A percentile compares a stretch with the other conserved stretches of the same genome.
phyloP scores from a whole-genome alignment of 75 land plant genomes.

The Sequoiadendron giganteum region DNA sequence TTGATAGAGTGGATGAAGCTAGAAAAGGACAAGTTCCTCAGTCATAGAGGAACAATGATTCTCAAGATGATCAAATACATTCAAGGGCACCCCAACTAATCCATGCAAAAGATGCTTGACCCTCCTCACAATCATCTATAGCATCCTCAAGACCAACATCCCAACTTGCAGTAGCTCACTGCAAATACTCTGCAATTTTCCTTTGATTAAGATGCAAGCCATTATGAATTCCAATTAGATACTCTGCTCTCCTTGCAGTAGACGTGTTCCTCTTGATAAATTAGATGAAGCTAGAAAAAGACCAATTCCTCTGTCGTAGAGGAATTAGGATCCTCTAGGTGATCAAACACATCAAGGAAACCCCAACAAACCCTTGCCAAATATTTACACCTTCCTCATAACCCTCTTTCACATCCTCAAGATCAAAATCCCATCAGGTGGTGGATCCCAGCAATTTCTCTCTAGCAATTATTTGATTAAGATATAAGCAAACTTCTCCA shows the following conservation, averaged over 20 bases:
- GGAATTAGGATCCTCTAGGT: not conserved
- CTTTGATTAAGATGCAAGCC: not conserved
- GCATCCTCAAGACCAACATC: not conserved
- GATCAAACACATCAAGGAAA: not conserved
- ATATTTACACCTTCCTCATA: not conserved
- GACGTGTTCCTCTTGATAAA: not conserved
- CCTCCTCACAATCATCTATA: not conserved
- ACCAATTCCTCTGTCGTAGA: not conserved
- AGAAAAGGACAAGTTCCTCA: not conserved
- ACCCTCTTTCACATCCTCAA: not conserved
- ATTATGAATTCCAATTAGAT: not conserved
- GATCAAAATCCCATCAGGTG: not conserved
- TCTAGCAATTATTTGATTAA: not conserved
- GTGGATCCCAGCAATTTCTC: not conserved
- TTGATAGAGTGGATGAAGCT: not conserved
- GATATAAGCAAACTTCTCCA: not conserved
- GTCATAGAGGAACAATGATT: not conserved
- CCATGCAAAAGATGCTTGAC: not conserved
- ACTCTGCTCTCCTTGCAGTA: not conserved
- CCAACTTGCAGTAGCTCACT: not conserved
- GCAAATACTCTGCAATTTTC: not conserved
- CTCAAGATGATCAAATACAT: not conserved
- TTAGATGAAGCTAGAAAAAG: not conserved
- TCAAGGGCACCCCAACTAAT: not conserved
- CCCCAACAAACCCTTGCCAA: not conserved